phyloP scores from a whole-genome alignment of 352 stramenopile genomes.

The Pythium insidiosum region DNA sequence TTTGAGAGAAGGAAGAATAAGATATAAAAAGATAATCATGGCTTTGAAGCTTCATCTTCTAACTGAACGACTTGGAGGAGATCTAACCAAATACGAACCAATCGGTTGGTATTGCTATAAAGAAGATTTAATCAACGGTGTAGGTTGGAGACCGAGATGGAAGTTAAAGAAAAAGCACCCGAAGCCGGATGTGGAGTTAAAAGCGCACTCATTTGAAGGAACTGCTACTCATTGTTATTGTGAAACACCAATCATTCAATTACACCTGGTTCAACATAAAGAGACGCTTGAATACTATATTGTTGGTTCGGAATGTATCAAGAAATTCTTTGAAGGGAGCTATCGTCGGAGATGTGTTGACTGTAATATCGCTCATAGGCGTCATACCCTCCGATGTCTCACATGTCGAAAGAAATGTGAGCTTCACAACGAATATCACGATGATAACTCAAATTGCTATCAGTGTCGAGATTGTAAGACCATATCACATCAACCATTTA shows the following conservation, averaged over 20 bases:
- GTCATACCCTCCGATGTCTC: not conserved
- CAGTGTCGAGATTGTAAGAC: not conserved
- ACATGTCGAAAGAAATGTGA: not conserved
- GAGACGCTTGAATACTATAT: not conserved
- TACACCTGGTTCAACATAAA: too few relatives aligned
- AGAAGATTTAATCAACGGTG: too few relatives aligned
- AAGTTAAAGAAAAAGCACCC: too few relatives aligned
- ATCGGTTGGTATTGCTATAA: too few relatives aligned
- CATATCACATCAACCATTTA: too few relatives aligned
- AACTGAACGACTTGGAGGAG: not conserved
- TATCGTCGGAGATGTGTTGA: not conserved
- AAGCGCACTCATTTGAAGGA: too few relatives aligned
- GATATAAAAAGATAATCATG: not conserved
- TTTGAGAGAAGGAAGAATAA: not conserved
- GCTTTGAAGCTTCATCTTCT: too few relatives aligned
- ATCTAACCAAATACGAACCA: not conserved
- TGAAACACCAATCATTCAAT: too few relatives aligned
- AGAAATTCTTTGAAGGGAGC: not conserved
- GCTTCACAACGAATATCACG: not conserved
- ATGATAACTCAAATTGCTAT: not conserved
- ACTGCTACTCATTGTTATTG: too few relatives aligned
- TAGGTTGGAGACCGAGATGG: too few relatives aligned
- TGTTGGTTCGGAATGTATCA: not conserved
- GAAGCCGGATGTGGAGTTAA: too few relatives aligned
- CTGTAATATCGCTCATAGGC: not conserved